These are phyloP conservation scores for Musa acuminata DNA, from an alignment of 176 grass and related monocot genomes.

Conservation along the genomic window DNA sequence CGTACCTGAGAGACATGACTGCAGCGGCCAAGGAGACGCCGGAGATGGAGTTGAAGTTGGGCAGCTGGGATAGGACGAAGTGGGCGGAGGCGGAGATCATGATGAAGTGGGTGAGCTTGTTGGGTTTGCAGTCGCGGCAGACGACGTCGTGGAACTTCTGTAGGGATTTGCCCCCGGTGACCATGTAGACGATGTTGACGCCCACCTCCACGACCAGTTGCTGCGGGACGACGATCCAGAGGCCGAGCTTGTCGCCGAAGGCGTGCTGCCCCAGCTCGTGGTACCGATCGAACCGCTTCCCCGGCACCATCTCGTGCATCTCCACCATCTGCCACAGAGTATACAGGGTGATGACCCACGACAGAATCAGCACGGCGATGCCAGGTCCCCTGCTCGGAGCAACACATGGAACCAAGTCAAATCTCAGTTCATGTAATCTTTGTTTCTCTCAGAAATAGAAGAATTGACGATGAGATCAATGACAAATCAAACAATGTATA, in stretches of 20 bases:
- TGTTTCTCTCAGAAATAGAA: no score
- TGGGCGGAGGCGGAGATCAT: no score
- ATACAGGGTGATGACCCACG: conserved; percentile 80
- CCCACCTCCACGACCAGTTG: conserved; percentile 71
- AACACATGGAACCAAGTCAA: no score
- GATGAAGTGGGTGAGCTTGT: no score
- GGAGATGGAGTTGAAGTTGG: no score
- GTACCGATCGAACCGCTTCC: conserved; percentile 73
- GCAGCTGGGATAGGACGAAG: no score
- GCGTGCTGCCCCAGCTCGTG: conserved; percentile 76
- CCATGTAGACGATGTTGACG: conserved; percentile 70
- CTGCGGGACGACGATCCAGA: conserved; percentile 75
- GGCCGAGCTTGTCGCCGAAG: conserved; percentile 55
- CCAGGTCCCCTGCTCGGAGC: conserved; percentile 36
- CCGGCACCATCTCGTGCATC: conserved; percentile 83
- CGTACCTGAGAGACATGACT: no score
- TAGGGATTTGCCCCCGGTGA: conserved; percentile 60
- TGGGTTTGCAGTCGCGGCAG: no score
- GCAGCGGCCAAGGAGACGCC: no score
- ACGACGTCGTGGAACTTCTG: conserved; percentile 32
- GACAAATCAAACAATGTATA: no score
- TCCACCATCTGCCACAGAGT: conserved; percentile 80
- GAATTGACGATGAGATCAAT: no score
- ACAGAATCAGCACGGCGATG: conserved; percentile 36
- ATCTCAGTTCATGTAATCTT: no score